phyloP scores from a whole-genome alignment of 257 asterid species.

The Euphrasia confusa region DNA sequence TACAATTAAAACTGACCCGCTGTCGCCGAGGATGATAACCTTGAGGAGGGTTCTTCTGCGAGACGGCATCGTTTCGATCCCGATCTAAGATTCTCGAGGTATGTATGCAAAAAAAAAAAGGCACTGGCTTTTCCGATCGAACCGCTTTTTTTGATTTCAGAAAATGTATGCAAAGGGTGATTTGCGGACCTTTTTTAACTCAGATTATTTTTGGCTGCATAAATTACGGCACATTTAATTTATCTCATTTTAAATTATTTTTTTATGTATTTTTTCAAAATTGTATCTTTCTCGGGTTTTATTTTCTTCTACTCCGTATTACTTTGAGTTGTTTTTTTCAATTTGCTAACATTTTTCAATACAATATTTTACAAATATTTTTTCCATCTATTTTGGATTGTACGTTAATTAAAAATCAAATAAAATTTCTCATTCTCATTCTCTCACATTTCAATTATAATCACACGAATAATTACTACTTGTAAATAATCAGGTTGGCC shows the following conservation, averaged over 20 bases:
- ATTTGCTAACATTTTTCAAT: too few species aligned
- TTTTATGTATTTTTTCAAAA: too few species aligned
- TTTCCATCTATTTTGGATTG: too few species aligned
- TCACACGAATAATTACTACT: too few species aligned
- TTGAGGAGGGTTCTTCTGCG: conserved; percentile 96
- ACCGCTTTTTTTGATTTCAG: conserved; percentile 9
- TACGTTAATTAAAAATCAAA: too few species aligned
- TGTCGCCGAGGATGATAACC: conserved; percentile 99
- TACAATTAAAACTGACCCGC: conserved; percentile 55
- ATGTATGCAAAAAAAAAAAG: background rate
- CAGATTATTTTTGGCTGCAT: background rate
- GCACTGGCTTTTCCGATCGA: conserved; percentile 8
- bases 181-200: background rate
- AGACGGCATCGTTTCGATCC: conserved; percentile 59
- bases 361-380: too few species aligned
- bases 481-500: too few species aligned
- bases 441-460: too few species aligned
- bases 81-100: conserved; percentile 29
- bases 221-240: background rate
- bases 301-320: too few species aligned
- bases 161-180: conserved; percentile 8
- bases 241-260: background rate
- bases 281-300: too few species aligned
- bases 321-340: too few species aligned
- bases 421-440: too few species aligned